phyloP scores from a whole-genome alignment of 2,329 filamentous ascomycete species.

The Leptodontidium sp. region DNA sequence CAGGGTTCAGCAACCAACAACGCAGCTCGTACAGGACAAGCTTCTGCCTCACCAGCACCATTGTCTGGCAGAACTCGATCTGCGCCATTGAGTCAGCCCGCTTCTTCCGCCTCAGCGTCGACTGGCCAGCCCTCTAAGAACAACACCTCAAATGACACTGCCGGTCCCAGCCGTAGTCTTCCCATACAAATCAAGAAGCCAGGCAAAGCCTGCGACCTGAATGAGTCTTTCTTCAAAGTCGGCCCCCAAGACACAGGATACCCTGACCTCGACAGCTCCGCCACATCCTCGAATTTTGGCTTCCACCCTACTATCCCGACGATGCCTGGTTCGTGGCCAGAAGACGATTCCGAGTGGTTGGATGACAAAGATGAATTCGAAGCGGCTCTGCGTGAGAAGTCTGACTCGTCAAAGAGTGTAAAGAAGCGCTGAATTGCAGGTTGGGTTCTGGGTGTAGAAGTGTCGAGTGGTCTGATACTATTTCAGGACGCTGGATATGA shows the following conservation, averaged over 20 bases:
- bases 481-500: background rate
- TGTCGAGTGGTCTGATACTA: background rate
- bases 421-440: slow-evolving; percentile 3
- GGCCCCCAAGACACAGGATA: slow-evolving; percentile 8
- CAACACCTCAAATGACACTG: background rate
- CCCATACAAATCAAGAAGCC: slow-evolving; percentile 12
- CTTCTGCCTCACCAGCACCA: background rate
- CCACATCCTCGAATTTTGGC: slow-evolving; percentile 23
- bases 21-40: background rate
- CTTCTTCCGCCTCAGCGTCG: background rate
- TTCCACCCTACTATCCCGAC: slow-evolving; percentile 19
- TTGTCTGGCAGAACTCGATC: background rate
- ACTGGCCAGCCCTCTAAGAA: background rate
- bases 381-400: background rate
- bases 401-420: background rate
- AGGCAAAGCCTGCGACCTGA: background rate
- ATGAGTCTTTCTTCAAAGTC: background rate
- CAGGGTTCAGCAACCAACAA: background rate
- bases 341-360: background rate
- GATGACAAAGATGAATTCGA: slow-evolving; percentile 7
- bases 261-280: slow-evolving; percentile 26
- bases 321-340: slow-evolving; percentile 27
- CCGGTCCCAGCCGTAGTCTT: background rate
- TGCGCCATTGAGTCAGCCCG: background rate
- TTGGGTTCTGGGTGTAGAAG: background rate